Percentiles rank a stretch among this genome's conserved stretches.
Evolutionary conservation across 352 stramenopile species (phyloP).

Genomic region (Globisporangium heterothallicum): DNA sequence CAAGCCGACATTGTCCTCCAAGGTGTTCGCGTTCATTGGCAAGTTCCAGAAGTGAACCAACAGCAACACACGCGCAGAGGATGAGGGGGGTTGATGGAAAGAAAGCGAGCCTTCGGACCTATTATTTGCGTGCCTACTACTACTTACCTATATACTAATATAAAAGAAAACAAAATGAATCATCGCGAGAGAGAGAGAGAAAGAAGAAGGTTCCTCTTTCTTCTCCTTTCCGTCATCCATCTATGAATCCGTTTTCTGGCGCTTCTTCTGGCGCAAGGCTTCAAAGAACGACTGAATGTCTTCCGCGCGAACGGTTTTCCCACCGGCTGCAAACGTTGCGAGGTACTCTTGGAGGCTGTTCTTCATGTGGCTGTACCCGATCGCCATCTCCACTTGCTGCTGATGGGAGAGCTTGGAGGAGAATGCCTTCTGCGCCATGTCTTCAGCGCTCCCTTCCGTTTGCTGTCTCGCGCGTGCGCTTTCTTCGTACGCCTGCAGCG

Average conservation of each 20-base stretch:
- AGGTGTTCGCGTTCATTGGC: conserved; percentile 43
- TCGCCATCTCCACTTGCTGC: conserved; percentile 71
- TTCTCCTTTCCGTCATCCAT: background rate
- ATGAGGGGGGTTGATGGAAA: background rate
- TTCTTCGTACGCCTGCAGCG: conserved; percentile 62
- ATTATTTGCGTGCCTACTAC: background rate
- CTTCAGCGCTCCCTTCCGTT: conserved; percentile 28
- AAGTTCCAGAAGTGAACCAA: conserved; percentile 44
- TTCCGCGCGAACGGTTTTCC: conserved; percentile 63
- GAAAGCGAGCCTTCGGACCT: background rate
- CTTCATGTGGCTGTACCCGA: conserved; percentile 72
- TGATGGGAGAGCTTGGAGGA: conserved; percentile 53
- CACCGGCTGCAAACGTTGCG: conserved; percentile 41
- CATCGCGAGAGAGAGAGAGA: too few species aligned
- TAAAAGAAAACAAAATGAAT: conserved; percentile 13
- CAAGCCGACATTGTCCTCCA: conserved; percentile 31
- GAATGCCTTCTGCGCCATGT: conserved; percentile 44
- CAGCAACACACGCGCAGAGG: background rate
- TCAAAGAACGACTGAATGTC: conserved; percentile 71
- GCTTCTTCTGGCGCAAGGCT: conserved; percentile 45
- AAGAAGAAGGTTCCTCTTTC: conserved; percentile 4
- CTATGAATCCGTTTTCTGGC: conserved; percentile 38
- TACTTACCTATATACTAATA: conserved; percentile 6
- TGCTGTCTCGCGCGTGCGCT: conserved; percentile 18
- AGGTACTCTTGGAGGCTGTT: conserved; percentile 64